Conservation (phyloP, 108 stramenopile genomes). For the Asterionellopsis glacialis region DNA sequence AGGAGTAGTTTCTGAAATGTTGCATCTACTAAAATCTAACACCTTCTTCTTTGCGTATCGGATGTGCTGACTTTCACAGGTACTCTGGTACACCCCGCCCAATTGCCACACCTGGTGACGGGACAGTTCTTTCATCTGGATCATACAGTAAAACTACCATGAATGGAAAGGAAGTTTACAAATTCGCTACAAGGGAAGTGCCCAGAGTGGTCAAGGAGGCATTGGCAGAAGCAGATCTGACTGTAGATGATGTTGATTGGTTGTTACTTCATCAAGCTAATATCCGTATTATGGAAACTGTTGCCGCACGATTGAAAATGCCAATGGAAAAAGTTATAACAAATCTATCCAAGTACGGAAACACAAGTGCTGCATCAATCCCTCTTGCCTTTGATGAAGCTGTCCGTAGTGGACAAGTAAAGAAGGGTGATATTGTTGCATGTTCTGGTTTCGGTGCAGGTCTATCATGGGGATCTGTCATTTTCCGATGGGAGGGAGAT, state of each 20-base stretch:
- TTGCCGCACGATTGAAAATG: slow-evolving; percentile 87
- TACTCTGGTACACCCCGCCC: slow-evolving; percentile 63
- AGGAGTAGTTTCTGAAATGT: neutral
- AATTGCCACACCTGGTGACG: slow-evolving; percentile 67
- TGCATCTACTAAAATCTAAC: neutral
- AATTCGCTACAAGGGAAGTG: slow-evolving; percentile 93
- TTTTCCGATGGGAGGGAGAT: slow-evolving; percentile 89
- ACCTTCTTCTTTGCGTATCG: slow-evolving; percentile 2
- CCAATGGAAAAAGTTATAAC: slow-evolving; percentile 92
- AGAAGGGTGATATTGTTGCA: slow-evolving; percentile 95
- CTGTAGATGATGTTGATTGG: slow-evolving; percentile 89
- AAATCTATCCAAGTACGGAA: slow-evolving; percentile 89
- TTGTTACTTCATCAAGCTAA: slow-evolving; percentile 95
- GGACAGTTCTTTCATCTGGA: slow-evolving; percentile 63
- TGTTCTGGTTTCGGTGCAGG: slow-evolving; percentile 98
- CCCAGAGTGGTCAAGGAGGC: slow-evolving; percentile 89
- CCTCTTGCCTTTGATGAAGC: slow-evolving; percentile 94
- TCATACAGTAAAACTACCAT: slow-evolving; percentile 77
- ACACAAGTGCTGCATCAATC: slow-evolving; percentile 93
- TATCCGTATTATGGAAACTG: slow-evolving; percentile 96
- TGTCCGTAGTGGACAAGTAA: slow-evolving; percentile 83
- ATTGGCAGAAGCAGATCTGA: slow-evolving; percentile 80
- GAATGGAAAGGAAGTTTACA: slow-evolving; percentile 95
- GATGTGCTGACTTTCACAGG: slow-evolving; percentile 28
- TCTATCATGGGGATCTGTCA: slow-evolving; percentile 93